A percentile compares a stretch with the other conserved stretches of the same genome.
phyloP scores from a whole-genome alignment of 495 filamentous ascomycete species.

The Penicillium psychrofluorescens region DNA sequence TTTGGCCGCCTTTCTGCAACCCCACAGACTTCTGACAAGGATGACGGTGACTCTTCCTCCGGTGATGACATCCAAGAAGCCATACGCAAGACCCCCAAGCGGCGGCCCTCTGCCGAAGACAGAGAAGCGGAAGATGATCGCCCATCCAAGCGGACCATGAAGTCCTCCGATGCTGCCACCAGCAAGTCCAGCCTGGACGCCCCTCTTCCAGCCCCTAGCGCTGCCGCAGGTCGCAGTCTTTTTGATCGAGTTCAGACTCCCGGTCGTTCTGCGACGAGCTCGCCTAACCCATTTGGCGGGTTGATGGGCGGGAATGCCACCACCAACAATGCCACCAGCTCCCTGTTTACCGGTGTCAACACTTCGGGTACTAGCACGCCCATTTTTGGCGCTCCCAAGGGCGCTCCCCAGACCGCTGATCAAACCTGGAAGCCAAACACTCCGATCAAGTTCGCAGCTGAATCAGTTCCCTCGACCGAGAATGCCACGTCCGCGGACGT shows the following conservation, averaged over 20 bases:
- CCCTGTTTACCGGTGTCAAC: no score
- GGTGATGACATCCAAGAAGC: slow-evolving; percentile 11
- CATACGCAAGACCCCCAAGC: slow-evolving; percentile 11
- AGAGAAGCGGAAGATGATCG: slow-evolving; percentile 19
- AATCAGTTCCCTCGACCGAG: slow-evolving; percentile 41
- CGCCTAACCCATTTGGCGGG: no score
- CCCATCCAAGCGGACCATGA: slow-evolving; percentile 14
- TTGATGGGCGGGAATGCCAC: no score
- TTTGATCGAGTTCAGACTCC: slow-evolving; percentile 49
- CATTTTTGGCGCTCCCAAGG: slow-evolving; percentile 2
- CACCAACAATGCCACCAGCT: no score
- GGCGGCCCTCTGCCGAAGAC: slow-evolving; percentile 11
- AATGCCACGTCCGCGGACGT: slow-evolving; percentile 56
- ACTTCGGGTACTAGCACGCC: no score
- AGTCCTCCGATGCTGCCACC: slow-evolving; percentile 15
- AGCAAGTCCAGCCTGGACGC: slow-evolving; percentile 23
- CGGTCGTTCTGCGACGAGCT: no score
- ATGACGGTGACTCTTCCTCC: slow-evolving; percentile 15
- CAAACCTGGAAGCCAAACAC: slow-evolving; percentile 48
- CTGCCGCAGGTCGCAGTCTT: slow-evolving; percentile 39
- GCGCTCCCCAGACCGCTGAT: slow-evolving; percentile 20
- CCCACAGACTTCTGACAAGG: slow-evolving; percentile 24
- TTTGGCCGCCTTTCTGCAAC: slow-evolving; percentile 56
- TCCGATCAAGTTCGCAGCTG: slow-evolving; percentile 42
- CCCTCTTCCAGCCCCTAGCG: slow-evolving; percentile 19